Percentiles rank a stretch among this genome's conserved stretches.
phyloP scores from a whole-genome alignment of 2,329 filamentous ascomycete genomes.

The Epichloe brachyelytri region DNA sequence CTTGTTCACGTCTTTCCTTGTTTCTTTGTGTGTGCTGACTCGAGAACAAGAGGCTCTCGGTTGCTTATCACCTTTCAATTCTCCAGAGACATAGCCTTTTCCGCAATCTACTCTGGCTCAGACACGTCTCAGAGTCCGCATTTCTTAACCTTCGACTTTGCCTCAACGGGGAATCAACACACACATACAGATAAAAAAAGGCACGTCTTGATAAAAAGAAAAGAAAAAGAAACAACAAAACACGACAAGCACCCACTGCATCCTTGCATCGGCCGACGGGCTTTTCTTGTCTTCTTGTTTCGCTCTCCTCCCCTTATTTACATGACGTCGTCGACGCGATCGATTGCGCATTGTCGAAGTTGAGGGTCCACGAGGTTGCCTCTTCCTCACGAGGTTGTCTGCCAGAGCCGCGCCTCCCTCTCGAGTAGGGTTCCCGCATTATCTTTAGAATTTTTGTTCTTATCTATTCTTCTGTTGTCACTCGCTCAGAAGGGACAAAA shows the following conservation, averaged over 20 bases:
- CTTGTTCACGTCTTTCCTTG: not conserved
- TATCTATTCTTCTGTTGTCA: not conserved
- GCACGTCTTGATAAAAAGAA: not conserved
- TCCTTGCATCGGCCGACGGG: not conserved
- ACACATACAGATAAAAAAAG: not conserved
- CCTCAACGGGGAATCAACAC: not conserved
- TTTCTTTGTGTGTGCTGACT: not conserved
- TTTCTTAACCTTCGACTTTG: conserved; percentile 3
- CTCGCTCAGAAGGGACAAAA: not conserved
- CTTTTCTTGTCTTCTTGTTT: not conserved
- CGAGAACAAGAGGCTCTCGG: not conserved
- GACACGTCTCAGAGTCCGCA: conserved; percentile 7
- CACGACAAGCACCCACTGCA: not conserved
- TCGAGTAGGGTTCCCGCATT: conserved; percentile 1
- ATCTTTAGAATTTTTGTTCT: not conserved
- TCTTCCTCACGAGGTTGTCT: conserved; percentile 1
- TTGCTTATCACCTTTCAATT: not conserved
- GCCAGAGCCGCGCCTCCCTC: not conserved
- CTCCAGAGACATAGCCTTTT: not conserved
- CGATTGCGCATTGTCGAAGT: conserved; percentile 1
- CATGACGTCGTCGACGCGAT: conserved; percentile 4
- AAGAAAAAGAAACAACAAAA: not conserved
- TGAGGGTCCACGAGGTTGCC: conserved; percentile 1
- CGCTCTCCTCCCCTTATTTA: not conserved
- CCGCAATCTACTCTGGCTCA: conserved; percentile 5